These are phyloP conservation scores for Penicillium polonicum DNA, from an alignment of 2,329 filamentous ascomycete genomes.

Conservation along the genomic window DNA sequence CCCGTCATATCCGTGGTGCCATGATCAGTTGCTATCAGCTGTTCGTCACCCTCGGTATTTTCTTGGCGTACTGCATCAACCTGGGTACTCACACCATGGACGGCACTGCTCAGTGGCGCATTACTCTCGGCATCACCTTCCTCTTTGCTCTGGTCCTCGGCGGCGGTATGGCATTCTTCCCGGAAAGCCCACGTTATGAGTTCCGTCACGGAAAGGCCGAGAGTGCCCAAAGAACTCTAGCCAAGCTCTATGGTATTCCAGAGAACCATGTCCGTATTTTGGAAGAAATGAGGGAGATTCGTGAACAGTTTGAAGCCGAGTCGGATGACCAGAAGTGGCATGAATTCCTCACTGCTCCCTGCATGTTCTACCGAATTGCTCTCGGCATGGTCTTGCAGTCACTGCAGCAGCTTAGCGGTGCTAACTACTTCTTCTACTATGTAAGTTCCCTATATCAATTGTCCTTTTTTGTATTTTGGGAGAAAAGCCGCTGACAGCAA, in stretches of 20 bases:
- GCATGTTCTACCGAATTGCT: conserved; percentile 47
- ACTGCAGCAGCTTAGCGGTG: conserved; percentile 47
- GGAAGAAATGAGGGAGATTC: conserved; percentile 57
- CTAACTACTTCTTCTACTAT: conserved; percentile 58
- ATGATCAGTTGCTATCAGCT: conserved; percentile 50
- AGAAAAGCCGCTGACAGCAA: conserved; percentile 12
- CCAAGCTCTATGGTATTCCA: conserved; percentile 55
- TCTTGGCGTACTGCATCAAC: conserved; percentile 49
- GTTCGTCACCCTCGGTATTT: conserved; percentile 50
- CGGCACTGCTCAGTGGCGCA: conserved; percentile 50
- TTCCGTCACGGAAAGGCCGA: conserved; percentile 56
- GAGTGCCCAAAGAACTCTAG: conserved; percentile 52
- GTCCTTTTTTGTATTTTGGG: background rate
- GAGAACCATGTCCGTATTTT: conserved; percentile 55
- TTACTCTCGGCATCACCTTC: conserved; percentile 57
- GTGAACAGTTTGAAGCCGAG: conserved; percentile 57
- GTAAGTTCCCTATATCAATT: conserved; percentile 22
- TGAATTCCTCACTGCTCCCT: conserved; percentile 46
- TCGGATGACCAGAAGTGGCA: conserved; percentile 40
- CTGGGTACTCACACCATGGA: conserved; percentile 41
- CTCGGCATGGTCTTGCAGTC: conserved; percentile 46
- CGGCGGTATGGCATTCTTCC: conserved; percentile 56
- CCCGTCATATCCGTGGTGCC: conserved; percentile 48
- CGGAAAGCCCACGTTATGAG: conserved; percentile 58
- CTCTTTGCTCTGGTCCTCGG: conserved; percentile 57